Evolutionary conservation across 805 yeast genomes (phyloP).

Genomic region (Clavispora carvajalis): DNA sequence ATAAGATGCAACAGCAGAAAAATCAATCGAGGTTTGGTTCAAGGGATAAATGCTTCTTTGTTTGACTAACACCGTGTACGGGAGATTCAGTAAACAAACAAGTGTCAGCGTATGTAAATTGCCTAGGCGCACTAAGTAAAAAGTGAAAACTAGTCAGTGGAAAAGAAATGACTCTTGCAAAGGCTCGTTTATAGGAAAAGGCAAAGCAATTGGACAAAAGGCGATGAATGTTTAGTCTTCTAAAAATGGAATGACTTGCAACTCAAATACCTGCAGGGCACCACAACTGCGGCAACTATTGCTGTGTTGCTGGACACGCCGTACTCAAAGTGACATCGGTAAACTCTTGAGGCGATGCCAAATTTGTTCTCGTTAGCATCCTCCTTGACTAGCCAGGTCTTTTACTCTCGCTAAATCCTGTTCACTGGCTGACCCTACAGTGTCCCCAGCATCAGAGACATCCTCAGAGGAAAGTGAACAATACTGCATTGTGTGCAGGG

Average conservation of each 20-base stretch:
- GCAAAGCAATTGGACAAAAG: background rate
- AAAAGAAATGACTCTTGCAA: background rate
- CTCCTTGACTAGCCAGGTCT: no score
- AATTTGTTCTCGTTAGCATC: no score
- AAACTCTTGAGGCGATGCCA: no score
- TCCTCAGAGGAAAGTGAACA: background rate
- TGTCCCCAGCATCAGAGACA: background rate
- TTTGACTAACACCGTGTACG: background rate
- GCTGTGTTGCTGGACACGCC: background rate
- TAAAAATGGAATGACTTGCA: slow-evolving; percentile 16
- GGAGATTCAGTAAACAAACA: background rate
- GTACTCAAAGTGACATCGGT: background rate
- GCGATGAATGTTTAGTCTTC: slow-evolving; percentile 5
- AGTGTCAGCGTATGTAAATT: background rate
- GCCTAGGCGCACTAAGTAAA: background rate
- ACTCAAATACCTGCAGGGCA: background rate
- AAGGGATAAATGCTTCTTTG: background rate
- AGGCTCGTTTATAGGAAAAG: background rate
- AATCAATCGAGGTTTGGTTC: background rate
- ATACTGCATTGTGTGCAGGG: background rate
- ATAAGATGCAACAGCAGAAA: background rate
- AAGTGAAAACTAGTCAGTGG: background rate
- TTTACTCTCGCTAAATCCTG: background rate
- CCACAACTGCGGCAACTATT: background rate
- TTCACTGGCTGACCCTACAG: background rate